Percentiles rank a stretch among this genome's conserved stretches.
These are phyloP conservation scores for Chrysanthemum seticuspe DNA, from an alignment of 129 eudicot genomes.

Conservation along the genomic window DNA sequence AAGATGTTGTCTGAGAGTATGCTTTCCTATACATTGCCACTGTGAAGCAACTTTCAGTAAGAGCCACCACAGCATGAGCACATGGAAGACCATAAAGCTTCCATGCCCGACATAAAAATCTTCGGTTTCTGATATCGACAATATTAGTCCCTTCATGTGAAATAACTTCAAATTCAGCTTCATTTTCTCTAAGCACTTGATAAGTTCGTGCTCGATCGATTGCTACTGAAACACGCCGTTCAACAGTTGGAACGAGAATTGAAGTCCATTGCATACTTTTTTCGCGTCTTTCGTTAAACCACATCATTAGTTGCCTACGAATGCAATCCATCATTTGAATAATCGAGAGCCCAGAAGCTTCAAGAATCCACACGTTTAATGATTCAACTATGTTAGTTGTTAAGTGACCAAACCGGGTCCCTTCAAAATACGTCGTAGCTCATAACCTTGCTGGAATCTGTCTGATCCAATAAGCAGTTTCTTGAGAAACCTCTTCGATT, in stretches of 20 bases:
- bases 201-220: slow-evolving; percentile 60
- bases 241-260: slow-evolving; percentile 66
- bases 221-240: slow-evolving; percentile 68
- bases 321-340: slow-evolving; percentile 85
- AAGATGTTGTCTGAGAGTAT: slow-evolving; percentile 77
- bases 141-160: slow-evolving; percentile 66
- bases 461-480: slow-evolving; percentile 67
- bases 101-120: slow-evolving; percentile 81
- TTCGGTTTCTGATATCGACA: slow-evolving; percentile 68
- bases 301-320: slow-evolving; percentile 68
- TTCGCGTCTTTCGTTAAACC: slow-evolving; percentile 82
- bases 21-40: slow-evolving; percentile 69
- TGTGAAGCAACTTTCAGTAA: slow-evolving; percentile 75
- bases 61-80: slow-evolving; percentile 82
- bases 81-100: slow-evolving; percentile 75
- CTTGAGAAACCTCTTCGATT: slow-evolving; percentile 68
- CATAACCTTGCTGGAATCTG: slow-evolving; percentile 62
- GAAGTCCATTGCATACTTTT: slow-evolving; percentile 76
- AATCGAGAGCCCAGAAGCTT: slow-evolving; percentile 76
- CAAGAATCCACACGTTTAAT: slow-evolving; percentile 57
- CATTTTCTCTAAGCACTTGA: slow-evolving; percentile 75
- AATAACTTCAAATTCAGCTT: slow-evolving; percentile 77
- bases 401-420: slow-evolving; percentile 62
- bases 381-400: slow-evolving; percentile 68
- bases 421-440: slow-evolving; percentile 75